Percentiles rank a stretch among this genome's conserved stretches.
phyloP scores from a whole-genome alignment of 2,329 filamentous ascomycete genomes.

The Trichoderma lentiforme region DNA sequence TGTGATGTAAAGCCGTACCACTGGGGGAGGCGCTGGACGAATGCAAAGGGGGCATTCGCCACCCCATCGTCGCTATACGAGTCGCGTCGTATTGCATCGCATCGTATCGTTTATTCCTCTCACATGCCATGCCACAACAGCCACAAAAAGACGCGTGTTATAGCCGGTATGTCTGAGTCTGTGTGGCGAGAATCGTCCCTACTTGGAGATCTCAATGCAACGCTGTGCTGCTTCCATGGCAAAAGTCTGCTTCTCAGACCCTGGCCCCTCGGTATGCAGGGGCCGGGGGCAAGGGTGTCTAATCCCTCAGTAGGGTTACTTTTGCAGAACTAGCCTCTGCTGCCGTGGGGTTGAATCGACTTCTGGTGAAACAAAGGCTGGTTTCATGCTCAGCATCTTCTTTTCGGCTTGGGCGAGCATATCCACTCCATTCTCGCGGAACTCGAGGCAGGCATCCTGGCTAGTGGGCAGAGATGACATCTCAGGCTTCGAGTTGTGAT shows the following conservation, averaged over 20 bases:
- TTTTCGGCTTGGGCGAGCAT: background rate
- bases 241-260: background rate
- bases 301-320: conserved; percentile 3
- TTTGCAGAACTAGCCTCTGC: conserved; percentile 11
- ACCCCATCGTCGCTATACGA: background rate
- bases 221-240: background rate
- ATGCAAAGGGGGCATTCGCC: background rate
- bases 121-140: background rate
- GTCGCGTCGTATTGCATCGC: background rate
- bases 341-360: conserved; percentile 10
- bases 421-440: background rate
- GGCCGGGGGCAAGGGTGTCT: conserved; percentile 10
- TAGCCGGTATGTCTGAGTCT: background rate
- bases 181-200: conserved; percentile 10
- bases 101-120: background rate
- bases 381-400: conserved; percentile 18
- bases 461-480: background rate
- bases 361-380: conserved; percentile 19
- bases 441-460: background rate
- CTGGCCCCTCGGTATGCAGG: conserved; percentile 14
- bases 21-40: background rate
- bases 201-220: conserved; percentile 13
- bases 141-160: background rate
- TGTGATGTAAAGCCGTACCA: background rate
- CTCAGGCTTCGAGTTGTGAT: background rate